phyloP scores from a whole-genome alignment of 257 asterid species.

The Fraxinus quadrangulata region DNA sequence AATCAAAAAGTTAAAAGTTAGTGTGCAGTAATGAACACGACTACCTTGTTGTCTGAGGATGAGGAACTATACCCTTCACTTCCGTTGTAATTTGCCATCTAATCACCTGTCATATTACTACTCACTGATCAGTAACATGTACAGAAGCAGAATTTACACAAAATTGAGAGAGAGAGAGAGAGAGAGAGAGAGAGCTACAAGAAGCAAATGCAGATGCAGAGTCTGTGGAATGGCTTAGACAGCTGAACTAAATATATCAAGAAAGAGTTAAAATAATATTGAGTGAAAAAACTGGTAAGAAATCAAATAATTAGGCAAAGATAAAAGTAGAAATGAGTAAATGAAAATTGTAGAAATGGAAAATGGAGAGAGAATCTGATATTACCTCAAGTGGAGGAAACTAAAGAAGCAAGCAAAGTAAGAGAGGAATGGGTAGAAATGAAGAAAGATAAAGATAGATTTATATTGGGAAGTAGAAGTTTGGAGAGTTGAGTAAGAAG shows the following conservation, averaged over 20 bases:
- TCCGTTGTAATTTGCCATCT: constrained; percentile 53
- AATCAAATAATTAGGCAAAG: not conserved
- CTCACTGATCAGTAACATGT: not conserved
- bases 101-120: constrained; percentile 19
- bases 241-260: constrained; percentile 12
- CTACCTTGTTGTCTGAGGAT: constrained; percentile 42
- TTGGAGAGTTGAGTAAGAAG: constrained; percentile 21
- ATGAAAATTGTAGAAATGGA: constrained; percentile 21
- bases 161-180: constrained; percentile 13
- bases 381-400: constrained; percentile 64
- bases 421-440: constrained; percentile 20
- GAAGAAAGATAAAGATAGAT: not conserved
- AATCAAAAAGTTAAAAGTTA: too few species aligned
- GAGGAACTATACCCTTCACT: constrained; percentile 33
- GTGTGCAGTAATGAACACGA: not conserved
- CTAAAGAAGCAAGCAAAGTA: constrained; percentile 47
- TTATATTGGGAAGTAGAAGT: constrained; percentile 1
- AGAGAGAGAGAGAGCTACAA: constrained; percentile 24
- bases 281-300: not conserved
- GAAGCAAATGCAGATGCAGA: constrained; percentile 21
- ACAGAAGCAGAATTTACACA: not conserved
- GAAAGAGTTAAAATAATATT: not conserved
- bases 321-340: not conserved
- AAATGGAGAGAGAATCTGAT: constrained; percentile 40
- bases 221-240: constrained; percentile 26